Conservation (phyloP, 73 alveolate species). For the Paramecium sexaurelia region DNA sequence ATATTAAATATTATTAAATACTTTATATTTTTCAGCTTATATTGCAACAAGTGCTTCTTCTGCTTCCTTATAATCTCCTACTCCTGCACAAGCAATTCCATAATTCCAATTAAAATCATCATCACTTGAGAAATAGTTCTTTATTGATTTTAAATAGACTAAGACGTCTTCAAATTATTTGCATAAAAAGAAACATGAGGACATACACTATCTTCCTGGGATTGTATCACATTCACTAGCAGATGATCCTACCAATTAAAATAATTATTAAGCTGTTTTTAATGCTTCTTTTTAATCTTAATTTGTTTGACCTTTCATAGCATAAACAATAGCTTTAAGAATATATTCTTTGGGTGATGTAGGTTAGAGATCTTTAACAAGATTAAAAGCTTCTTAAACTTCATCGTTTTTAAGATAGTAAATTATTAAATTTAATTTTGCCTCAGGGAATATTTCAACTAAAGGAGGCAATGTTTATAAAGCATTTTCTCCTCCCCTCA, state of each 20-base stretch:
- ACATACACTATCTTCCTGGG: constrained; percentile 99
- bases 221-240: constrained; percentile 99
- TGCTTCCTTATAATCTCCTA: constrained; percentile 91
- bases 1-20: neutral
- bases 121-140: constrained; percentile 91
- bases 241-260: constrained; percentile 96
- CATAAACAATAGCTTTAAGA: constrained; percentile 97
- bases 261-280: constrained; percentile 90
- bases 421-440: constrained; percentile 94
- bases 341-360: constrained; percentile 95
- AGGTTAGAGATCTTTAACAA: constrained; percentile 97
- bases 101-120: constrained; percentile 99
- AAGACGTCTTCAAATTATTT: constrained; percentile 87
- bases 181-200: constrained; percentile 96
- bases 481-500: constrained; percentile 98
- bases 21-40: constrained; percentile 79
- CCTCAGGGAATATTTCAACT: constrained; percentile 97
- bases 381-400: constrained; percentile 92
- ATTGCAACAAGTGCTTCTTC: constrained; percentile 88
- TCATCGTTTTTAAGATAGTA: constrained; percentile 94
- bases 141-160: constrained; percentile 87
- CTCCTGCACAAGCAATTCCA: constrained; percentile 94
- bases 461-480: constrained; percentile 94
- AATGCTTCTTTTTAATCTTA: constrained; percentile 92
- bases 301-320: constrained; percentile 93